Evolutionary conservation across 1,139 yeast genomes (phyloP).

Genomic region (Protomyces pachydermus): DNA sequence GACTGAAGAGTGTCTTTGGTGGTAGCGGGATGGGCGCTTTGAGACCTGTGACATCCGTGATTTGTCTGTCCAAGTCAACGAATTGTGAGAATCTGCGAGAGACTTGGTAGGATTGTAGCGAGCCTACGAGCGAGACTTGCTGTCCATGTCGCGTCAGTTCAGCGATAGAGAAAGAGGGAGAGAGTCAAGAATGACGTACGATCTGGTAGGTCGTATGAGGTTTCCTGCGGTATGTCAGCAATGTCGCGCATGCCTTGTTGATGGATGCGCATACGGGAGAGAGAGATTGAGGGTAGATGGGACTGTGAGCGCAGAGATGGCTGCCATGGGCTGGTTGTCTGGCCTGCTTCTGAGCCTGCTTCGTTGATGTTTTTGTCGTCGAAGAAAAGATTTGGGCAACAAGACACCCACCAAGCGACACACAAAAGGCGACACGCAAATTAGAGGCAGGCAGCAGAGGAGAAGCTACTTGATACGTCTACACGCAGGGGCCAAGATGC

Average conservation of each 20-base stretch:
- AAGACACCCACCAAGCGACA: not conserved
- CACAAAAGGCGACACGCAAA: not conserved
- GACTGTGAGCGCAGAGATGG: not conserved
- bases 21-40: constrained; percentile 47
- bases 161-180: not conserved
- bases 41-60: constrained; percentile 41
- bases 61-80: constrained; percentile 40
- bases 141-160: not conserved
- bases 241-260: not conserved
- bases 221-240: not conserved
- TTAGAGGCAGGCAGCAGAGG: not conserved
- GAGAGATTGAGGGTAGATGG: not conserved
- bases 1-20: constrained; percentile 36
- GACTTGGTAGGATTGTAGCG: constrained; percentile 35
- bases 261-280: not conserved
- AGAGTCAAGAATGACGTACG: not conserved
- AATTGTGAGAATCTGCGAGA: constrained; percentile 49
- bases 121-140: constrained; percentile 32
- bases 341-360: no score
- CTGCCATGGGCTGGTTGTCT: not conserved
- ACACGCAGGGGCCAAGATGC: not conserved
- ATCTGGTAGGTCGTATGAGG: constrained; percentile 21
- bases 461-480: not conserved
- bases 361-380: not conserved
- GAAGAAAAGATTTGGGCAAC: not conserved